Base-by-base conservation (phyloP, 495 filamentous ascomycete species). In the Daldinia bambusicola region DNA sequence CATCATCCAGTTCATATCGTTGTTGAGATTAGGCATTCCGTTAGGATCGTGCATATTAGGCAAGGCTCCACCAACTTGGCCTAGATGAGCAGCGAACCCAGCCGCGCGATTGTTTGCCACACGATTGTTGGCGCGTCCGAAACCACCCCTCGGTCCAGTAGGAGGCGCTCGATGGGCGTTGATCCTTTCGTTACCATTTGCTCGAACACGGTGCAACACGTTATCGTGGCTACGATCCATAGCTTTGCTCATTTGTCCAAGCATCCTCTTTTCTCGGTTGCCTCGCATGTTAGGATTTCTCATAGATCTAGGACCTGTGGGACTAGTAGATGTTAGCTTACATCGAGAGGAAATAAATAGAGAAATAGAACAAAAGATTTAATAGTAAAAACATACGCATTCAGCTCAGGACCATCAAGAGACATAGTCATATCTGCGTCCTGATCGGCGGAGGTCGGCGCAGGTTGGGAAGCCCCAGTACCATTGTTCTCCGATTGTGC, bases 231-330 rank as follows among this genome's bases (percentile, higher is more conserved):
- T 84, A 57, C 95, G 89, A 69, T 96, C 92, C 89, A 99, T 86
- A n/a, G 88, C 88, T 69, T 91, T 91, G 76, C 92, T 90, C 72
- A 98, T 86, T 67, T 98, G 93, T 58, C 93, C 92, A 61, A 98
- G 83, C 81, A 98, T 89, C 40, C 93, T 88, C 72, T 91, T 92
- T 59, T 91, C 88, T 43, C 89, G 86, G 31, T 83, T 83, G 30
- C 81, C 82, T 41, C 77, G 78, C 55, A 77, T 77, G 64, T 80
- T 83, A 32, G 85, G 86, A 76, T 91, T 92, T 66, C 95, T 90
- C 96, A 99, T 98, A 4, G 94, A 93, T 79, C 93, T 95, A 22
- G 95, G 95, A 45, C 94, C 95, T 8, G 95, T 98, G 16, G 95
- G 95, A 75, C 94, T 98, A 72, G 53, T 34, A 18, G 32, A 13